Conservation (phyloP, 2,329 filamentous ascomycete genomes). For the Botrytis elliptica region DNA sequence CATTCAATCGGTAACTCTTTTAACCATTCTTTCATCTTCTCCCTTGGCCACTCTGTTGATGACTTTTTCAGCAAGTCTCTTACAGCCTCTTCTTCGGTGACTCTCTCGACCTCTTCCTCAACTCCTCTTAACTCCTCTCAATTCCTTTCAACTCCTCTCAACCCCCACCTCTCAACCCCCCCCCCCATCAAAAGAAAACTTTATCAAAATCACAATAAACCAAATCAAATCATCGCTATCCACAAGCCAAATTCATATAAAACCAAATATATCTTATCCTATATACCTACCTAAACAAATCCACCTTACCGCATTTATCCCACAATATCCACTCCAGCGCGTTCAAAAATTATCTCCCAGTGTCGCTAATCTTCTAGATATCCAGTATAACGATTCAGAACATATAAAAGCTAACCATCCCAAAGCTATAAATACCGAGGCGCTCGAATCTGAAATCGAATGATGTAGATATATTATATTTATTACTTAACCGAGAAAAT, state of each 20-base stretch:
- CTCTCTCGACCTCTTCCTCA: not conserved
- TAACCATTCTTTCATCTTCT: not conserved
- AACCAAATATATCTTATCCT: not conserved
- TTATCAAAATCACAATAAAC: not conserved
- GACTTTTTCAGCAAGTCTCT: no score
- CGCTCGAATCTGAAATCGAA: not conserved
- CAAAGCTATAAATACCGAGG: accelerated
- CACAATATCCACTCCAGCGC: accelerated
- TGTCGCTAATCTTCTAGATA: not conserved
- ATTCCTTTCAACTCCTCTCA: not conserved
- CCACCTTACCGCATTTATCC: accelerated
- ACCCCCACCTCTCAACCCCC: not conserved
- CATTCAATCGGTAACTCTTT: no score
- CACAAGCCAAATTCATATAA: not conserved
- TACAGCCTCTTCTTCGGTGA: accelerated
- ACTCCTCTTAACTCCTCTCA: no score
- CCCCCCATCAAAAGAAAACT: not conserved
- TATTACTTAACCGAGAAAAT: not conserved
- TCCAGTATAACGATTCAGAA: not conserved
- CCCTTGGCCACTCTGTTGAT: not conserved
- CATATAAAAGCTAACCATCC: not conserved
- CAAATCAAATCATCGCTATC: not conserved
- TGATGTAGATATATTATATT: not conserved
- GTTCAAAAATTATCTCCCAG: not conserved
- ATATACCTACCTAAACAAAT: not conserved